Base-by-base conservation (phyloP, 768 basidiomycete species). In the Naganishia randhawae region DNA sequence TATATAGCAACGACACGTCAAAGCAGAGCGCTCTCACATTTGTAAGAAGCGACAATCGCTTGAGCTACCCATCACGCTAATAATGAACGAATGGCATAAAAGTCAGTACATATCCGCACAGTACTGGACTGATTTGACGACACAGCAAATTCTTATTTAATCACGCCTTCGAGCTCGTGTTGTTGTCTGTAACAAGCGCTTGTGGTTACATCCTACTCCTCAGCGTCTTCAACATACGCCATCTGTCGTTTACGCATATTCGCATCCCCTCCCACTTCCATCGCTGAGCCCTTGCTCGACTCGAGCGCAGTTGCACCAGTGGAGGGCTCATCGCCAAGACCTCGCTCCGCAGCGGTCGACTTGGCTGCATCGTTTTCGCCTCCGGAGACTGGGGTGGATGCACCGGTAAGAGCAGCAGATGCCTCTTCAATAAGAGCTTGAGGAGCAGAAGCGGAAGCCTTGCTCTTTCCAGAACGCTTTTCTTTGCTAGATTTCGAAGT, bases 181-280 rank as follows among this genome's bases (percentile, higher is more conserved):
- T n/a, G 3, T 48, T 1, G n/a, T 48, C n/a, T 22, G 25, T 48
- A 22, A n/a, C 45, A n/a, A n/a, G n/a, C n/a, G 45, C 19, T 22
- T 48, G n/a, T 48, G 3, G n/a, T 3, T 22, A 22, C 6, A n/a
- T n/a, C 31, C 71, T 84, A 83, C 69, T 80, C 82, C 75, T 86
- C 86, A 67, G 50, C 72, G 29, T 73, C 73, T 52, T 71, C 71
- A 17, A 67, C 68, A 75, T 85, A 86, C 29, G 55, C 71, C 66
- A 53, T 66, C 52, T 65, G 71, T 53, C 67, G 70, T 71, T 65
- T 69, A 37, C 52, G 37, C 63, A 69, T 65, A 16, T 65, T 65
- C 31, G 50, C 61, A 57, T 73, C 64, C 19, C 62, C 50, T 39
- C 68, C 50, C 14, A 52, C 42, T 32, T 53, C 62, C 64, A 52